A percentile compares a stretch with the other conserved stretches of the same genome.
Conservation (phyloP, 305 asterid genomes). For the Solanum chacoense region DNA sequence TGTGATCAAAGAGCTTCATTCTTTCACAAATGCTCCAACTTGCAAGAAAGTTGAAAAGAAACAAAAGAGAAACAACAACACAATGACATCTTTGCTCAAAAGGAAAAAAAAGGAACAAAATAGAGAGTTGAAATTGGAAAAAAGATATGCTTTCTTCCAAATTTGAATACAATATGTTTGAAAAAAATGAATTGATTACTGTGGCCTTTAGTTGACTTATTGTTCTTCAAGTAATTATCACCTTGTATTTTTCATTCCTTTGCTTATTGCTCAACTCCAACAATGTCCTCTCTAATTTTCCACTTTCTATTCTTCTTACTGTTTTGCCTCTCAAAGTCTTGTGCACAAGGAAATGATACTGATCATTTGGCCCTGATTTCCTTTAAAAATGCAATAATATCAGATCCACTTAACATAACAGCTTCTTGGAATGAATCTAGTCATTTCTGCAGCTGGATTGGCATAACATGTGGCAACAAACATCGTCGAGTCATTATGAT, state of each 20-base stretch:
- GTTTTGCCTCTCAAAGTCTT: not conserved
- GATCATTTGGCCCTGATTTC: conserved; percentile 5
- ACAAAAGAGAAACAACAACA: not conserved
- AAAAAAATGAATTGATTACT: not conserved
- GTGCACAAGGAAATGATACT: not conserved
- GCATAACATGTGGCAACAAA: conserved; percentile 7
- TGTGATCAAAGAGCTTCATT: not conserved
- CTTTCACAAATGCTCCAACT: not conserved
- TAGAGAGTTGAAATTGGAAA: not conserved
- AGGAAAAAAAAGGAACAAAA: too few species aligned
- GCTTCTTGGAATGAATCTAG: conserved; percentile 8
- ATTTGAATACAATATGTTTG: not conserved
- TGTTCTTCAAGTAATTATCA: not conserved
- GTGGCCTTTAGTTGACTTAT: not conserved
- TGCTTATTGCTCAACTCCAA: not conserved
- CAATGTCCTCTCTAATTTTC: not conserved
- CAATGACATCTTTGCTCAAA: not conserved
- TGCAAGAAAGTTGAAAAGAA: not conserved
- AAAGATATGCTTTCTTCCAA: not conserved
- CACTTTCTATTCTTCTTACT: not conserved
- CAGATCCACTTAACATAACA: conserved; percentile 3
- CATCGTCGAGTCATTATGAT: not conserved
- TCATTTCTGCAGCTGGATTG: conserved; percentile 14
- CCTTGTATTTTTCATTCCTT: not conserved
- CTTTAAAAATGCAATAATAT: conserved; percentile 2